Conservation (phyloP, 1,284 basidiomycete genomes). For the Cryptococcus amylolentus region DNA sequence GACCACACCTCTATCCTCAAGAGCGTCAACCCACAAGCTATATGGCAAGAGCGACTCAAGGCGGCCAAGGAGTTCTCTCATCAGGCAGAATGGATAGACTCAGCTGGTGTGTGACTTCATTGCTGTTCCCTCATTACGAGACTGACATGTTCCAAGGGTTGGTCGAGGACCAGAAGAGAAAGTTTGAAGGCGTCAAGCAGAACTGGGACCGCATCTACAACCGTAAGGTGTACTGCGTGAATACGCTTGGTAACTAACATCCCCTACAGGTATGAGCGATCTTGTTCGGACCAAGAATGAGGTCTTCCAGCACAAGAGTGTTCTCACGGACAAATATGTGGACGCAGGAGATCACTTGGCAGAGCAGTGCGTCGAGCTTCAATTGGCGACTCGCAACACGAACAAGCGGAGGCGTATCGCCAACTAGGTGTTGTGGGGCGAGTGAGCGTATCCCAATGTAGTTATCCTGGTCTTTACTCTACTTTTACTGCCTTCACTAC, state of each 20-base stretch:
- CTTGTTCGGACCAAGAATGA: slow-evolving; percentile 11
- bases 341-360: slow-evolving; percentile 12
- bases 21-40: neutral
- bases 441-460: too few species aligned
- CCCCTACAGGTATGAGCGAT: slow-evolving; percentile 1
- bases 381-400: slow-evolving; percentile 10
- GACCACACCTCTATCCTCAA: slow-evolving; percentile 1
- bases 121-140: neutral
- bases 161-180: neutral
- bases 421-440: too few species aligned
- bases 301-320: slow-evolving; percentile 11
- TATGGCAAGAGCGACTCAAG: slow-evolving; percentile 3
- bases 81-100: neutral
- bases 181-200: neutral
- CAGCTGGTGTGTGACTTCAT: neutral
- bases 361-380: slow-evolving; percentile 12
- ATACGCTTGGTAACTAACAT: neutral
- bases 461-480: too few species aligned
- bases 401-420: neutral
- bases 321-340: slow-evolving; percentile 13
- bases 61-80: neutral
- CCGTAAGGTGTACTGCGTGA: neutral
- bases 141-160: neutral
- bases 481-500: too few species aligned
- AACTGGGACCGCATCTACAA: neutral